A percentile compares a stretch with the other conserved stretches of the same genome.
These are phyloP conservation scores for Cylindrotheca fusiformis DNA, from an alignment of 108 stramenopile genomes.

Conservation along the genomic window DNA sequence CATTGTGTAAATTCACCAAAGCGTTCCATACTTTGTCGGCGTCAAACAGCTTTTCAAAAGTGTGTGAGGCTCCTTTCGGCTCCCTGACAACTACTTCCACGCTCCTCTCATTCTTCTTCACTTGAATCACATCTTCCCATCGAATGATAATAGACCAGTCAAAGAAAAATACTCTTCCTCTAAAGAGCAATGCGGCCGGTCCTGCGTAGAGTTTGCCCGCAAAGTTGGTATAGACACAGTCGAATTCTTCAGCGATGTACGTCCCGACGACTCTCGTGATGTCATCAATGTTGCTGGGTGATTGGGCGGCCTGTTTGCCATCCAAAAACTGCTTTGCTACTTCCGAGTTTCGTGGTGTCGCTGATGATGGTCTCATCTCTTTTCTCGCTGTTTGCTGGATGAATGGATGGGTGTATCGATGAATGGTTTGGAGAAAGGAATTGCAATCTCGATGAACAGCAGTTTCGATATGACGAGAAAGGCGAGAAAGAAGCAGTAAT, in stretches of 20 bases:
- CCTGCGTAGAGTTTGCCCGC: conserved; percentile 43
- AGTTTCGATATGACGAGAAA: too few species aligned
- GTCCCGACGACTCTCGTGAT: background rate
- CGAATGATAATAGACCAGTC: conserved; percentile 28
- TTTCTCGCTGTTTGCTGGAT: too few species aligned
- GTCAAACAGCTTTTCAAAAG: conserved; percentile 28
- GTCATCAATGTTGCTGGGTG: background rate
- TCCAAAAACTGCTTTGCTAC: background rate
- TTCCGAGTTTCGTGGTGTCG: too few species aligned
- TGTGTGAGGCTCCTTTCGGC: conserved; percentile 2
- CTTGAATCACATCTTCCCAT: conserved; percentile 37
- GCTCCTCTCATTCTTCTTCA: conserved; percentile 18
- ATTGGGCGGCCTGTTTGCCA: background rate
- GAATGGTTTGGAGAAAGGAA: too few species aligned
- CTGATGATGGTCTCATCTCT: too few species aligned
- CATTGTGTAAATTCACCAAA: conserved; percentile 38
- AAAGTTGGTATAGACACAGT: conserved; percentile 38
- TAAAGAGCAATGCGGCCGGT: conserved; percentile 32
- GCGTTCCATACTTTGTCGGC: conserved; percentile 18
- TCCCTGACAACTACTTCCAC: conserved; percentile 6
- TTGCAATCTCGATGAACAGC: too few species aligned
- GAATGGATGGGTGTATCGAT: too few species aligned
- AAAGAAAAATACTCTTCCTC: conserved; percentile 46
- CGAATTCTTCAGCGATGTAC: conserved; percentile 9
- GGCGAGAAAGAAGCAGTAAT: too few species aligned